These are phyloP conservation scores for Gossypium stocksii DNA, from an alignment of 345 rosid species.

Conservation along the genomic window DNA sequence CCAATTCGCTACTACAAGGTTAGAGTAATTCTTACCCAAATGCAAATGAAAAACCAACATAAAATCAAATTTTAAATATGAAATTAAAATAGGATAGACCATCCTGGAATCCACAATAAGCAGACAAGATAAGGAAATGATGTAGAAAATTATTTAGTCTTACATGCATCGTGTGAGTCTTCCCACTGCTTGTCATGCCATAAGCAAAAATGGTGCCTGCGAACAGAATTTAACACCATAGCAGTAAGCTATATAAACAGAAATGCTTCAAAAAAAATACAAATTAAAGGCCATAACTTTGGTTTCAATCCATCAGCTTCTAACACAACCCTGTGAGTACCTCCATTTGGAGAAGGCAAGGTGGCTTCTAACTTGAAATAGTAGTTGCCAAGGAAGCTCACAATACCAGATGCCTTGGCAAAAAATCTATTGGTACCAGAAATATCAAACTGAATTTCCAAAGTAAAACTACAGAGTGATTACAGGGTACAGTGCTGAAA, in stretches of 20 bases:
- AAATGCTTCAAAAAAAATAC: not conserved
- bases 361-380: not conserved
- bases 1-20: not conserved
- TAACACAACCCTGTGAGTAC: not conserved
- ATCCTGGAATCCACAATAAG: not conserved
- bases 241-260: not conserved
- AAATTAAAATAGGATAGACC: not conserved
- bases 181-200: slow-evolving; percentile 99
- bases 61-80: not conserved
- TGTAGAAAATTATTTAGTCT: slow-evolving; percentile 29
- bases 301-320: not conserved
- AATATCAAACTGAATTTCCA: not conserved
- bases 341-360: not conserved
- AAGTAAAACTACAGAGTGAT: not conserved
- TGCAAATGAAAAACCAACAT: not conserved
- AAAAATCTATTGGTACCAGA: not conserved
- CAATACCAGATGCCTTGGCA: not conserved
- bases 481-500: not conserved
- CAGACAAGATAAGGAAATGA: not conserved
- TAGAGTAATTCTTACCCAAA: not conserved
- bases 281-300: not conserved
- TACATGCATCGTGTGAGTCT: slow-evolving; percentile 99
- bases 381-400: slow-evolving; percentile 5
- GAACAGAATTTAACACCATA: slow-evolving; percentile 19
- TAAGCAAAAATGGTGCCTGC: slow-evolving; percentile 97